These are phyloP conservation scores for Geotrichum carabidarum DNA, from an alignment of 1,139 yeast species.

Conservation along the genomic window DNA sequence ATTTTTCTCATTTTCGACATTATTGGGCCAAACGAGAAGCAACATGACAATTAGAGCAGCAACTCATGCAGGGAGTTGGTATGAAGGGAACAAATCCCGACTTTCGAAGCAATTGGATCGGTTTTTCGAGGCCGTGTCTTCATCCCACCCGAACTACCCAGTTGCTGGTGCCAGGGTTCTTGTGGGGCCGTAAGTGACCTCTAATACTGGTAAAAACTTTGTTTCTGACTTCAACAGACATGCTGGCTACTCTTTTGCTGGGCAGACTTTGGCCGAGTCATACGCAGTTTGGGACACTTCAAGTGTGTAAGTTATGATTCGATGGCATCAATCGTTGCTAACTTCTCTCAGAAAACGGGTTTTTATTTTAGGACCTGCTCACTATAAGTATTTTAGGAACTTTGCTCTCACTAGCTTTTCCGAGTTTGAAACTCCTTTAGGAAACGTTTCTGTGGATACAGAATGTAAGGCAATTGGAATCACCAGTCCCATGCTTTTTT, in stretches of 20 bases:
- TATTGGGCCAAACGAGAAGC: background rate
- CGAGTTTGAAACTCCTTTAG: slow-evolving; percentile 74
- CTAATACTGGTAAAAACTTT: background rate
- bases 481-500: too few relatives aligned
- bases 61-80: slow-evolving; percentile 91
- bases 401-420: slow-evolving; percentile 55
- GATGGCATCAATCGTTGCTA: background rate
- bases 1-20: too few relatives aligned
- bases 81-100: slow-evolving; percentile 44
- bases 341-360: slow-evolving; percentile 47
- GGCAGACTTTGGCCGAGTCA: slow-evolving; percentile 70
- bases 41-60: slow-evolving; percentile 51
- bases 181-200: slow-evolving; percentile 45
- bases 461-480: slow-evolving; percentile 30
- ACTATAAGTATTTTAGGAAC: slow-evolving; percentile 71
- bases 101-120: slow-evolving; percentile 49
- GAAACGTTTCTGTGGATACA: slow-evolving; percentile 61
- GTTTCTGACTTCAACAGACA: slow-evolving; percentile 41
- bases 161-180: slow-evolving; percentile 58
- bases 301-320: slow-evolving; percentile 36
- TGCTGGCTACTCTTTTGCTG: slow-evolving; percentile 88
- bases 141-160: slow-evolving; percentile 27
- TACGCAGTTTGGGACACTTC: slow-evolving; percentile 65
- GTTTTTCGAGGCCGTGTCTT: slow-evolving; percentile 37
- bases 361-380: slow-evolving; percentile 88